These are phyloP conservation scores for Ogataea saltuana DNA, from an alignment of 805 yeast species.

Conservation along the genomic window DNA sequence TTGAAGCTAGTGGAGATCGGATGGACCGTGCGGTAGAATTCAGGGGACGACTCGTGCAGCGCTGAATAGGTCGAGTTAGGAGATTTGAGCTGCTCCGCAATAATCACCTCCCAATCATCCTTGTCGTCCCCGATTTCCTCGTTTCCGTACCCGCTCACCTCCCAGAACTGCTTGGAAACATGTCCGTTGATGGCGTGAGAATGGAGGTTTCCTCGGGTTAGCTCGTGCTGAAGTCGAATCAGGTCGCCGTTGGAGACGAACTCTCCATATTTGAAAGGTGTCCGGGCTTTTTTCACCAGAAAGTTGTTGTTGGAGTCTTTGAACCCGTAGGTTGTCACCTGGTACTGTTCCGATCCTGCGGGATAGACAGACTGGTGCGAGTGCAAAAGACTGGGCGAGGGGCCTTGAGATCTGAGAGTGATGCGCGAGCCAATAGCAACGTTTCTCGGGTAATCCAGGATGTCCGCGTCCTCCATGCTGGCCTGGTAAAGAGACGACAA, in stretches of 20 bases:
- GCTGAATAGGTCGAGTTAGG: constrained; percentile 29
- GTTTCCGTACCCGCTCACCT: constrained; percentile 76
- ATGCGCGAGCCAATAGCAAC: constrained; percentile 56
- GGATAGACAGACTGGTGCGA: constrained; percentile 87
- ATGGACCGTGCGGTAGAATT: constrained; percentile 57
- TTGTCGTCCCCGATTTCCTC: constrained; percentile 63
- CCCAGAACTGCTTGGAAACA: constrained; percentile 48
- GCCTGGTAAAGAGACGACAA: constrained; percentile 86
- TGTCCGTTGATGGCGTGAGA: constrained; percentile 70
- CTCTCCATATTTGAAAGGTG: constrained; percentile 13
- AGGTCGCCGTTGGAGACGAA: constrained; percentile 58
- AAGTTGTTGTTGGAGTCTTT: constrained; percentile 86
- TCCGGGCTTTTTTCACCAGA: constrained; percentile 44
- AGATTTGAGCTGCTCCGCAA: constrained; percentile 53
- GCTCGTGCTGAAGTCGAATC: constrained; percentile 62
- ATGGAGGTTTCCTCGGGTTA: constrained; percentile 67
- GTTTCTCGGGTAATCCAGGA: constrained; percentile 66
- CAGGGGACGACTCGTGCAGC: constrained; percentile 33
- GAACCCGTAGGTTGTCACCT: constrained; percentile 92
- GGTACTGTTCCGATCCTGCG: constrained; percentile 91
- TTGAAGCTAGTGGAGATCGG: constrained; percentile 85
- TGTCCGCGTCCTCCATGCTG: constrained; percentile 63
- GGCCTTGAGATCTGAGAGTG: constrained; percentile 68
- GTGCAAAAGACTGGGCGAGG: constrained; percentile 76
- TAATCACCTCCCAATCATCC: constrained; percentile 78